Evolutionary conservation across 2,329 filamentous ascomycete species (phyloP).

Genomic region (Coniochaeta sp.): DNA sequence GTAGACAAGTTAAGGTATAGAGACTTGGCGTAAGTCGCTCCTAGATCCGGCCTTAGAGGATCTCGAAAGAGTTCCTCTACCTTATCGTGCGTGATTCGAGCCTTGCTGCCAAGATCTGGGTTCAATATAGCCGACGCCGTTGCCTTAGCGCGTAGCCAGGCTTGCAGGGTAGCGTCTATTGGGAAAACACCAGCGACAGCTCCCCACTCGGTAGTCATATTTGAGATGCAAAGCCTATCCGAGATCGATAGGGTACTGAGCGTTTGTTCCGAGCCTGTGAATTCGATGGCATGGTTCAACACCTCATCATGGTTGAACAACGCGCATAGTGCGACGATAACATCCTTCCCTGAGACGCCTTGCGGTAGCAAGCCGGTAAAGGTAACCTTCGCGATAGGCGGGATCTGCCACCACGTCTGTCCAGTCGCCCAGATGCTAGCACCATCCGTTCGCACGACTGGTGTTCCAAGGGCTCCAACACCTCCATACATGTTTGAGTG

Average conservation of each 20-base stretch:
- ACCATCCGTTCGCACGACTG: constrained; percentile 82
- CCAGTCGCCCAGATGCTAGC: constrained; percentile 80
- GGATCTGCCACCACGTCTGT: constrained; percentile 80
- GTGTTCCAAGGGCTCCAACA: constrained; percentile 67
- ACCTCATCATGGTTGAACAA: constrained; percentile 71
- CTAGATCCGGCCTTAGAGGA: constrained; percentile 57
- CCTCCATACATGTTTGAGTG: constrained; percentile 84
- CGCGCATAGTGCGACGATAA: constrained; percentile 82
- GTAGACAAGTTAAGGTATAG: constrained; percentile 78
- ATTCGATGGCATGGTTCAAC: constrained; percentile 85
- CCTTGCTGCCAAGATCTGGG: constrained; percentile 55
- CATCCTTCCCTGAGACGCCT: constrained; percentile 88
- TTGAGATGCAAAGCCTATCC: constrained; percentile 62
- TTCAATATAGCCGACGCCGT: neutral
- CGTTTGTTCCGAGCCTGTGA: constrained; percentile 54
- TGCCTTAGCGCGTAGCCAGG: constrained; percentile 73
- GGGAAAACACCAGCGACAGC: constrained; percentile 52
- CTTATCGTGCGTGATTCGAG: constrained; percentile 62
- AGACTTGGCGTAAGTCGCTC: constrained; percentile 74
- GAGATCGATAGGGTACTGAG: constrained; percentile 58
- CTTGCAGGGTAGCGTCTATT: constrained; percentile 62
- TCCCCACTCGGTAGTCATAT: constrained; percentile 71
- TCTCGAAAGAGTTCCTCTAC: constrained; percentile 67
- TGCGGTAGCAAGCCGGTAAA: constrained; percentile 67
- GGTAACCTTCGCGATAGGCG: constrained; percentile 73